Evolutionary conservation across 1,284 basidiomycete species (phyloP).

Genomic region (Pulchroboletus neoregius): DNA sequence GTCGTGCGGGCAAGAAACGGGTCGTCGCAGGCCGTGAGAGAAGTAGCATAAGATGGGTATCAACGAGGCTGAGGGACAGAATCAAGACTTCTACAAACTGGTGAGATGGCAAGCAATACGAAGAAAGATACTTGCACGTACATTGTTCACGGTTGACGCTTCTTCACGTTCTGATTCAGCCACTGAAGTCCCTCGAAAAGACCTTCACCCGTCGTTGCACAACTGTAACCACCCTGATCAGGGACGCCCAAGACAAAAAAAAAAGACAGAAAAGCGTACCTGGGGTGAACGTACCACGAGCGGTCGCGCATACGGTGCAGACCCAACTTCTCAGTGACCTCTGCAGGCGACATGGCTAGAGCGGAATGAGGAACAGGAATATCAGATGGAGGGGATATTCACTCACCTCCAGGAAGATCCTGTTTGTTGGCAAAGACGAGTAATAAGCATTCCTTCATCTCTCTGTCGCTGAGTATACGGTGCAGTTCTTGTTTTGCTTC

Average conservation of each 20-base stretch:
- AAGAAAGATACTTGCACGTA: slow-evolving; percentile 13
- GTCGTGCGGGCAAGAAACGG: slow-evolving; percentile 33
- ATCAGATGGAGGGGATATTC: slow-evolving; percentile 24
- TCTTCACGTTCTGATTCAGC: slow-evolving; percentile 95
- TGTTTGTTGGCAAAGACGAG: slow-evolving; percentile 99
- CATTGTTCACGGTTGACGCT: slow-evolving; percentile 63
- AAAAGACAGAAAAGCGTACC: slow-evolving; percentile 49
- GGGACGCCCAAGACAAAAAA: slow-evolving; percentile 5
- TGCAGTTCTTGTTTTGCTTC: slow-evolving; percentile 97
- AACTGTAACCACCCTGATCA: slow-evolving; percentile 46
- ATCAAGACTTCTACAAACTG: slow-evolving; percentile 18
- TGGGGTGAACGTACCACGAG: slow-evolving; percentile 99
- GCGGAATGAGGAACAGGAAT: slow-evolving; percentile 7
- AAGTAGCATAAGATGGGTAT: slow-evolving; percentile 37
- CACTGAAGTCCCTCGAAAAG: slow-evolving; percentile 94
- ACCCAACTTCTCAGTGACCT: slow-evolving; percentile 97
- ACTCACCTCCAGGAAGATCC: slow-evolving; percentile 89
- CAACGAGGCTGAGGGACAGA: slow-evolving; percentile 20
- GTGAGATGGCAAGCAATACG: slow-evolving; percentile 17
- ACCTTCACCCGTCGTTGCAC: slow-evolving; percentile 94
- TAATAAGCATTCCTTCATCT: slow-evolving; percentile 97
- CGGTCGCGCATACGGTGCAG: slow-evolving; percentile 95
- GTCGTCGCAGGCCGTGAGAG: slow-evolving; percentile 35
- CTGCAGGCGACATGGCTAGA: slow-evolving; percentile 92
- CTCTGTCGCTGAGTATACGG: slow-evolving; percentile 93